Evolutionary conservation across 2,329 filamentous ascomycete species (phyloP), one percentile per base, ranked within the genome.

Genomic region (Trichophyton equinum): DNA sequence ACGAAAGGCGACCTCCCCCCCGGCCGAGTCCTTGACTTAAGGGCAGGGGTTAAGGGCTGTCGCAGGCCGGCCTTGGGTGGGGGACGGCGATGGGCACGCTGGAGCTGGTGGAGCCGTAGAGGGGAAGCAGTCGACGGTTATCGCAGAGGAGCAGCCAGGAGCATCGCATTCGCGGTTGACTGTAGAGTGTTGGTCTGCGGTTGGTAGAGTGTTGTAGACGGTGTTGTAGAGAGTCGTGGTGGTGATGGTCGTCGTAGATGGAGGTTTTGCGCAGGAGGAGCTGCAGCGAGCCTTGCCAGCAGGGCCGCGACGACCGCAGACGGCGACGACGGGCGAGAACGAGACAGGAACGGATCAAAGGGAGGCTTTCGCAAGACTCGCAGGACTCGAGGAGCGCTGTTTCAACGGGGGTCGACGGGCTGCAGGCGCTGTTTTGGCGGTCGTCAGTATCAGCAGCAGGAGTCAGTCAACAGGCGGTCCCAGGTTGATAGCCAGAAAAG

Each of bases 1-100:
- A 55, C 25, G 7, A 27, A 6, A 55, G 49, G 13, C 13, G 40
- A 18, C 40, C 40, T 44, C 11, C 40, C 40, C 40, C 49, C 49
- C 46, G 46, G 49, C 25, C 25, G 49, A 36, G 49, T 55, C 49
- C 40, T 44, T 44, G 11, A 36, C 40, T 40, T 30, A 20, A 55
- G 49, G 27, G 49, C 25, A 55, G 13, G 49, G 49, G 3, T 55
- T 55, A 13, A 13, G 13, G 22, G 47, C 33, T 55, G 25, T 25
- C 49, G 49, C 49, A 55, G 33, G 49, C 49, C 46, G 49, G 47
- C 40, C n/a, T 55, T 27, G 33, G 33, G 49, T 55, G 49, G 49
- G 49, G 49, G 49, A 55, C 27, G 18, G 22, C 9, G 46, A 49
- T 49, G 46, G 49, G 25, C 49, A 55, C 49, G 33, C 49, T 55